These are phyloP conservation scores for Trypanosoma rangeli DNA, from an alignment of 208 protist species.

Conservation along the genomic window DNA sequence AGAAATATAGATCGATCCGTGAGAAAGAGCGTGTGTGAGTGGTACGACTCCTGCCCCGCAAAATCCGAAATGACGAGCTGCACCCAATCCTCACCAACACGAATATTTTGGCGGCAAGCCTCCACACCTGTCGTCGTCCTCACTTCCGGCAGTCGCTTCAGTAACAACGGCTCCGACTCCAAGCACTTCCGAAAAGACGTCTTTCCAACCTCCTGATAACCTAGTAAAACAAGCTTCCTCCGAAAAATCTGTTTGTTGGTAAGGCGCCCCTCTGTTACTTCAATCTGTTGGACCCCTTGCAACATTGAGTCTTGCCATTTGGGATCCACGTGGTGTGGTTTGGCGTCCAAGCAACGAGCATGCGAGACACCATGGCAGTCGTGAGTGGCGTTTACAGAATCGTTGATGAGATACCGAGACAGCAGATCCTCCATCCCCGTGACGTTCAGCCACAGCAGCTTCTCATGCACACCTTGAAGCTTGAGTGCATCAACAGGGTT, in stretches of 20 bases:
- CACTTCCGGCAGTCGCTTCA: slow-evolving; percentile 76
- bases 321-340: slow-evolving; percentile 24
- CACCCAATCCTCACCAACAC: slow-evolving; percentile 53
- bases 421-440: slow-evolving; percentile 40
- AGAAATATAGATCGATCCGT: slow-evolving; percentile 84
- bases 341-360: not conserved
- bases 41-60: slow-evolving; percentile 86
- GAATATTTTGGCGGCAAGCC: slow-evolving; percentile 58
- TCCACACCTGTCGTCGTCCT: slow-evolving; percentile 82
- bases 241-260: slow-evolving; percentile 62
- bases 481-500: slow-evolving; percentile 13
- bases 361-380: too few relatives aligned
- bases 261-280: slow-evolving; percentile 40
- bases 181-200: slow-evolving; percentile 90
- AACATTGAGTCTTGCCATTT: slow-evolving; percentile 1
- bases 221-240: slow-evolving; percentile 85
- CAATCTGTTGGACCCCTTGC: slow-evolving; percentile 10
- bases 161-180: slow-evolving; percentile 83
- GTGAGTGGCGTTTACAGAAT: slow-evolving; percentile 31
- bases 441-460: slow-evolving; percentile 43
- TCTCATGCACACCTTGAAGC: slow-evolving; percentile 57
- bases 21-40: slow-evolving; percentile 86
- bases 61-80: slow-evolving; percentile 84
- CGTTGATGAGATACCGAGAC: slow-evolving; percentile 49
- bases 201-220: slow-evolving; percentile 90